Conservation (phyloP, 2,329 filamentous ascomycete genomes). For the Beauveria asiatica region DNA sequence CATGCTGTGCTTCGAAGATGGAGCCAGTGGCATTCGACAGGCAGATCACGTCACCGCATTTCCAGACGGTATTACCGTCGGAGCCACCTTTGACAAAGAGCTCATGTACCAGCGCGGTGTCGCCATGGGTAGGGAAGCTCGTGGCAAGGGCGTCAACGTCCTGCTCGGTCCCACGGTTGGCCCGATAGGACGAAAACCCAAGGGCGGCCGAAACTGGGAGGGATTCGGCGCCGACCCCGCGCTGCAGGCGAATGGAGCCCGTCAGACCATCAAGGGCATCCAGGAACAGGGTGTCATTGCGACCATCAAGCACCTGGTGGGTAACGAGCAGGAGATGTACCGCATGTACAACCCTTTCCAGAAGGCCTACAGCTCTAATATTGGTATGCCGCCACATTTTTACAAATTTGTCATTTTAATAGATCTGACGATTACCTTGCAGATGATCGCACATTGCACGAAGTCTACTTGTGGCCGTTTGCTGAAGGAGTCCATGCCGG, state of each 20-base stretch:
- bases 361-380: slow-evolving; percentile 58
- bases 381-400: slow-evolving; percentile 37
- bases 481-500: slow-evolving; percentile 71
- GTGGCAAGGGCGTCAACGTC: slow-evolving; percentile 65
- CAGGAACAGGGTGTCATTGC: slow-evolving; percentile 50
- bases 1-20: slow-evolving; percentile 63
- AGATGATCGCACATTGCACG: slow-evolving; percentile 62
- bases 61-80: slow-evolving; percentile 68
- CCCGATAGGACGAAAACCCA: slow-evolving; percentile 61
- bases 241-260: slow-evolving; percentile 67
- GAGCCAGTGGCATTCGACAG: slow-evolving; percentile 61
- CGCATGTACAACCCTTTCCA: slow-evolving; percentile 47
- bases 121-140: slow-evolving; percentile 62
- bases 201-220: slow-evolving; percentile 69
- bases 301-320: slow-evolving; percentile 48
- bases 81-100: slow-evolving; percentile 66
- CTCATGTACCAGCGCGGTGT: slow-evolving; percentile 60
- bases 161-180: slow-evolving; percentile 64
- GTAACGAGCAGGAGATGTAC: slow-evolving; percentile 55
- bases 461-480: slow-evolving; percentile 83
- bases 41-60: slow-evolving; percentile 70
- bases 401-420: background rate
- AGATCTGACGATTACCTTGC: background rate
- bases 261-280: slow-evolving; percentile 68
- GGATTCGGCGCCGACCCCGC: slow-evolving; percentile 63